Evolutionary conservation across 768 basidiomycete genomes (phyloP).

Genomic region (Rhodotorula toruloides): DNA sequence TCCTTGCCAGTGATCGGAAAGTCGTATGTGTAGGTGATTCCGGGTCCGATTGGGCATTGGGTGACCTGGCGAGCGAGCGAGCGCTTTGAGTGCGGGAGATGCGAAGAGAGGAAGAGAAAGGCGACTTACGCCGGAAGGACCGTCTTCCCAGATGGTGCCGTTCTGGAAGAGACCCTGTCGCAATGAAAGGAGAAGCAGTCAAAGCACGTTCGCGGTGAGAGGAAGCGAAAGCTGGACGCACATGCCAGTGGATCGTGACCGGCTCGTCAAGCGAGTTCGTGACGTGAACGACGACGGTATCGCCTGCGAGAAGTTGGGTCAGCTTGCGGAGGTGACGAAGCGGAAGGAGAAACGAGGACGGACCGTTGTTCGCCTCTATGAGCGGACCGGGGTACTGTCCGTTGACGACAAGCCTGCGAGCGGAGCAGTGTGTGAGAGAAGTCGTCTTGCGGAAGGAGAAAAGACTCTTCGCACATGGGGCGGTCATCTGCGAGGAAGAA

Average conservation of each 20-base stretch:
- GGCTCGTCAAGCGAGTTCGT: conserved; percentile 38
- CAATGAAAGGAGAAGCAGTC: no score
- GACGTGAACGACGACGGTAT: conserved; percentile 40
- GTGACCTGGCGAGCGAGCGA: conserved; percentile 18
- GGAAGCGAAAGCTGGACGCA: no score
- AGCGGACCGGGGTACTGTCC: conserved; percentile 32
- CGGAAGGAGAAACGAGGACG: neutral
- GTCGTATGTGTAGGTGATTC: conserved; percentile 40
- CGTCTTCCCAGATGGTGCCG: conserved; percentile 30
- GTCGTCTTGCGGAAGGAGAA: neutral
- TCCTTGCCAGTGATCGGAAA: conserved; percentile 34
- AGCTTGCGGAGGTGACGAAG: neutral
- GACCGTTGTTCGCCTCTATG: conserved; percentile 42
- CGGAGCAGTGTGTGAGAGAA: neutral
- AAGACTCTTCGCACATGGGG: neutral
- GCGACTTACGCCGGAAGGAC: neutral
- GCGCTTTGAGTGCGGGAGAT: no score
- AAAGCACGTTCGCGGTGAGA: neutral
- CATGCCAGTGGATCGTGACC: conserved; percentile 32
- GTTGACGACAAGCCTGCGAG: conserved; percentile 18
- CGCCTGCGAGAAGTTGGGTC: conserved; percentile 1
- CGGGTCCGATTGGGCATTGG: conserved; percentile 41
- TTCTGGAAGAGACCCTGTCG: conserved; percentile 43
- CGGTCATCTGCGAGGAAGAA: conserved; percentile 7
- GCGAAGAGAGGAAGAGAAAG: no score